Conservation (phyloP, 257 asterid species). For the Nyctanthes arbortristis region DNA sequence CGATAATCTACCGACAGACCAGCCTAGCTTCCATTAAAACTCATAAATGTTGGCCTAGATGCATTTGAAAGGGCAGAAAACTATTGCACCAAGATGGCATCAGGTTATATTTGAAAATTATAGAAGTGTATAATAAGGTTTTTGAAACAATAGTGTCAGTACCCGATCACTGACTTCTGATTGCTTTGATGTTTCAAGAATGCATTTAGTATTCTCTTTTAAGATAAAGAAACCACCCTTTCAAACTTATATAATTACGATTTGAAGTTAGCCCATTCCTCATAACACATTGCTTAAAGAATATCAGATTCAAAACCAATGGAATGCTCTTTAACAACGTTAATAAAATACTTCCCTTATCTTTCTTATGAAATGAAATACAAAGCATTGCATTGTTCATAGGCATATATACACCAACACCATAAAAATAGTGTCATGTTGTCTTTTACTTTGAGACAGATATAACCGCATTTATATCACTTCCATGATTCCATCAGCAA, state of each 20-base stretch:
- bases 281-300: background rate
- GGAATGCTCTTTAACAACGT: background rate
- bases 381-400: background rate
- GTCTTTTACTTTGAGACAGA: slow-evolving; percentile 7
- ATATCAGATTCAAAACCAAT: slow-evolving; percentile 1
- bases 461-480: background rate
- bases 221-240: background rate
- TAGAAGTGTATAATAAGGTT: background rate
- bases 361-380: background rate
- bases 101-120: background rate
- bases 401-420: background rate
- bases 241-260: slow-evolving; percentile 5
- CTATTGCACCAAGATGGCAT: background rate
- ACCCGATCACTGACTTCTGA: background rate
- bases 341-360: background rate
- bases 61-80: background rate
- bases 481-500: slow-evolving; percentile 10
- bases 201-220: background rate
- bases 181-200: background rate
- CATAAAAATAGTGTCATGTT: background rate
- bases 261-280: slow-evolving; percentile 2
- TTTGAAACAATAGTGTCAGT: background rate
- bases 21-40: background rate
- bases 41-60: background rate
- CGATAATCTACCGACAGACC: background rate